These are phyloP conservation scores for Allium cepa DNA, from an alignment of 106 monocot species.

Conservation along the genomic window DNA sequence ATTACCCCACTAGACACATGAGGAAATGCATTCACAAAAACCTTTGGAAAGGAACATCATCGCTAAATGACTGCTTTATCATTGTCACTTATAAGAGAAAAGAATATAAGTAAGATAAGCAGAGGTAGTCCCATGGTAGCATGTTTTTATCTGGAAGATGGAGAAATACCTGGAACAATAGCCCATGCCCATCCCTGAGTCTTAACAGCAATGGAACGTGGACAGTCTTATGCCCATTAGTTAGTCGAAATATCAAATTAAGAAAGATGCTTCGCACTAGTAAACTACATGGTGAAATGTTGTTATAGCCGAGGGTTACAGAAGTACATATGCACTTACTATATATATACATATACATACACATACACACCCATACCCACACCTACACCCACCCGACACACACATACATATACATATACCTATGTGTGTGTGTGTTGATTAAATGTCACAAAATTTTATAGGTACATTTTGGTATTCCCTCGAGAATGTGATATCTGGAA, in stretches of 20 bases:
- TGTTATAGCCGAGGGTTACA: too few species aligned
- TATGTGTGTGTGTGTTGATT: too few species aligned
- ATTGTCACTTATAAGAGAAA: not conserved
- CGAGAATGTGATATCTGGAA: slow-evolving; percentile 94
- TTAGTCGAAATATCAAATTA: too few species aligned
- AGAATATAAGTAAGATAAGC: slow-evolving; percentile 5
- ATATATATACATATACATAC: too few species aligned
- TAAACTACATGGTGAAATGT: too few species aligned
- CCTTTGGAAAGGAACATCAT: slow-evolving; percentile 27
- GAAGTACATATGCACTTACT: too few species aligned
- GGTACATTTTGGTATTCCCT: slow-evolving; percentile 97
- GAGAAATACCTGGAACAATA: slow-evolving; percentile 98
- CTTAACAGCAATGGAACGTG: not conserved
- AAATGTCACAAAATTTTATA: slow-evolving; percentile 12
- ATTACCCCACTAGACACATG: slow-evolving; percentile 97
- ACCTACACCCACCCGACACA: too few species aligned
- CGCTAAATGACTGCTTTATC: not conserved
- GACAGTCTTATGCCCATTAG: not conserved
- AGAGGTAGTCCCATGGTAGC: slow-evolving; percentile 57
- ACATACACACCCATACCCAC: too few species aligned
- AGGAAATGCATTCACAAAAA: slow-evolving; percentile 97
- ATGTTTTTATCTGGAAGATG: slow-evolving; percentile 99
- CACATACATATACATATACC: too few species aligned
- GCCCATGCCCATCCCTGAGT: slow-evolving; percentile 99
- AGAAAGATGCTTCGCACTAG: too few species aligned